Conservation (phyloP, 345 rosid genomes). For the Bruguiera parviflora region DNA sequence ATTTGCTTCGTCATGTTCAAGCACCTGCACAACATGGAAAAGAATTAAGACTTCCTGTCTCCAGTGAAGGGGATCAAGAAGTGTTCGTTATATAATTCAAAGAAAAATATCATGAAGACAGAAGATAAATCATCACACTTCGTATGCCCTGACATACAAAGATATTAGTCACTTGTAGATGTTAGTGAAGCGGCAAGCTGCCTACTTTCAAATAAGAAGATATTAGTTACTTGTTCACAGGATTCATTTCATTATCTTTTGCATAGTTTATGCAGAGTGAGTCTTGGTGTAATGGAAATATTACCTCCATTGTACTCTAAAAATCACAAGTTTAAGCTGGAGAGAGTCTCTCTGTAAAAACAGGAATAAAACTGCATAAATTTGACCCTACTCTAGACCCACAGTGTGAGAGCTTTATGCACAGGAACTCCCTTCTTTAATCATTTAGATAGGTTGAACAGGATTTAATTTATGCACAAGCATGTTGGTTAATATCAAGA, state of each 20-base stretch:
- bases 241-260: neutral
- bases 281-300: too few species aligned
- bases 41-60: neutral
- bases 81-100: neutral
- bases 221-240: neutral
- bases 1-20: slow-evolving; percentile 62
- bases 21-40: slow-evolving; percentile 48
- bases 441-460: too few species aligned
- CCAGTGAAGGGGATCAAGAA: neutral
- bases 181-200: neutral
- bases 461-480: too few species aligned
- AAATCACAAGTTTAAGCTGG: too few species aligned
- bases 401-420: too few species aligned
- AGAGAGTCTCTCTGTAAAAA: too few species aligned
- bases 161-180: neutral
- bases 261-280: too few species aligned
- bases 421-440: too few species aligned
- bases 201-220: neutral
- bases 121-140: neutral
- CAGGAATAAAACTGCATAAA: too few species aligned
- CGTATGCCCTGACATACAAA: neutral
- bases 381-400: too few species aligned
- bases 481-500: too few species aligned
- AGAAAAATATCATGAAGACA: neutral
- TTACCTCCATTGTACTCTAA: too few species aligned